phyloP scores from a whole-genome alignment of 257 asterid genomes.

The Dorcoceras hygrometricum region DNA sequence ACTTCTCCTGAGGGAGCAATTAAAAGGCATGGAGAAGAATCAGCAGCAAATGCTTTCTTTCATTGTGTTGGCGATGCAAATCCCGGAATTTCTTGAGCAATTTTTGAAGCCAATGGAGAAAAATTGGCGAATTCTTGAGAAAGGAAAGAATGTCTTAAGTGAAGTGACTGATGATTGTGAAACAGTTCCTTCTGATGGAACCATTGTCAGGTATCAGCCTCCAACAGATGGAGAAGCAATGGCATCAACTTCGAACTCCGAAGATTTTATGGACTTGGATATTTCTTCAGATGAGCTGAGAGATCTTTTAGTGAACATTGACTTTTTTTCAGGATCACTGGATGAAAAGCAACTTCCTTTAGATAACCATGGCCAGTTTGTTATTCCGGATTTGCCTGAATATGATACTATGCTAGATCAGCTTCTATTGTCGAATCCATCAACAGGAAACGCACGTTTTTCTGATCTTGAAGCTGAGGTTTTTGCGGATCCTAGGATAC shows the following conservation, averaged over 20 bases:
- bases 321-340: conserved; percentile 38
- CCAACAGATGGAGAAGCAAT: conserved; percentile 33
- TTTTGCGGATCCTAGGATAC: conserved; percentile 16
- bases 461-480: conserved; percentile 29
- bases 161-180: conserved; percentile 56
- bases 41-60: conserved; percentile 96
- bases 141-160: conserved; percentile 43
- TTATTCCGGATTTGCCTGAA: conserved; percentile 50
- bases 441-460: conserved; percentile 28
- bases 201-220: conserved; percentile 65
- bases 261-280: conserved; percentile 60
- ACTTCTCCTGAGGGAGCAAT: conserved; percentile 52
- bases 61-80: conserved; percentile 97
- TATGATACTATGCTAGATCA: conserved; percentile 60
- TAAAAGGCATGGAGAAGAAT: conserved; percentile 80
- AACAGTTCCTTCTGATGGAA: conserved; percentile 45
- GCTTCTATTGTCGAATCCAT: conserved; percentile 55
- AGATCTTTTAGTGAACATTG: conserved; percentile 59
- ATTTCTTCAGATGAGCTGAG: conserved; percentile 61
- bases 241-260: conserved; percentile 34
- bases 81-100: conserved; percentile 66
- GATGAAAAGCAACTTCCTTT: conserved; percentile 47
- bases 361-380: conserved; percentile 45
- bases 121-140: conserved; percentile 49
- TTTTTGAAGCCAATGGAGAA: conserved; percentile 80